Percentiles rank a stretch among this genome's conserved stretches.
phyloP scores from a whole-genome alignment of 2,329 filamentous ascomycete genomes.

The Neofusicoccum kwambonambiense region DNA sequence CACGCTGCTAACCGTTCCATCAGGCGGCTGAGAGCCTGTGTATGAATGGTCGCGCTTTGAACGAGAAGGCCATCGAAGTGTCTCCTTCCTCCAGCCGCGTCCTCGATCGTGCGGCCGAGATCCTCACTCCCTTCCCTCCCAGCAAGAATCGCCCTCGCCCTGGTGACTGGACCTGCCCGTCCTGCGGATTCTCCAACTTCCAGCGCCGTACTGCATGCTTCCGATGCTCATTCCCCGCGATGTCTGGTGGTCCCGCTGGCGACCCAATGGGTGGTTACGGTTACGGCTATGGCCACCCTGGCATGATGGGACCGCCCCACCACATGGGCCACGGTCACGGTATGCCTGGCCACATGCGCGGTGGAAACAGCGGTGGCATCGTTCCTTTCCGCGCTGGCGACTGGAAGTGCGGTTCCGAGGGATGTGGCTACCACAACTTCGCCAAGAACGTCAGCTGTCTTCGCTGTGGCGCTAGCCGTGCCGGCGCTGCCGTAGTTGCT shows the following conservation, averaged over 20 bases:
- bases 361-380: slow-evolving; percentile 74
- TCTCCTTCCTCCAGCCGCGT: slow-evolving; percentile 97
- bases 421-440: slow-evolving; percentile 98
- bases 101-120: slow-evolving; percentile 90
- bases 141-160: slow-evolving; percentile 97
- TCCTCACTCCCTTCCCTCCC: slow-evolving; percentile 93
- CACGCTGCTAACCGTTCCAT: slow-evolving; percentile 19
- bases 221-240: slow-evolving; percentile 97
- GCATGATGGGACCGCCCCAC: slow-evolving; percentile 58
- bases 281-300: slow-evolving; percentile 61
- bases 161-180: slow-evolving; percentile 98
- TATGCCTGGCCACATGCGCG: slow-evolving; percentile 60
- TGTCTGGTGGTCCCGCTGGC: slow-evolving; percentile 69
- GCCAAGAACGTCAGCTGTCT: slow-evolving; percentile 99
- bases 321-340: slow-evolving; percentile 64
- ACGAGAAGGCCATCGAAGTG: slow-evolving; percentile 98
- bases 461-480: slow-evolving; percentile 90
- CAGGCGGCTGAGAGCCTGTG: slow-evolving; percentile 96
- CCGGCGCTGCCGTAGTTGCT: slow-evolving; percentile 88
- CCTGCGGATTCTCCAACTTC: slow-evolving; percentile 98
- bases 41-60: slow-evolving; percentile 97
- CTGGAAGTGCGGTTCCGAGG: slow-evolving; percentile 98
- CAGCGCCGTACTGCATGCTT: slow-evolving; percentile 98
- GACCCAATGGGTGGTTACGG: slow-evolving; percentile 66
- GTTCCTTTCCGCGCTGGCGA: slow-evolving; percentile 98